phyloP scores from a whole-genome alignment of 192 early-diverging fungal genomes.

The Rhizoclosmatium sp. region DNA sequence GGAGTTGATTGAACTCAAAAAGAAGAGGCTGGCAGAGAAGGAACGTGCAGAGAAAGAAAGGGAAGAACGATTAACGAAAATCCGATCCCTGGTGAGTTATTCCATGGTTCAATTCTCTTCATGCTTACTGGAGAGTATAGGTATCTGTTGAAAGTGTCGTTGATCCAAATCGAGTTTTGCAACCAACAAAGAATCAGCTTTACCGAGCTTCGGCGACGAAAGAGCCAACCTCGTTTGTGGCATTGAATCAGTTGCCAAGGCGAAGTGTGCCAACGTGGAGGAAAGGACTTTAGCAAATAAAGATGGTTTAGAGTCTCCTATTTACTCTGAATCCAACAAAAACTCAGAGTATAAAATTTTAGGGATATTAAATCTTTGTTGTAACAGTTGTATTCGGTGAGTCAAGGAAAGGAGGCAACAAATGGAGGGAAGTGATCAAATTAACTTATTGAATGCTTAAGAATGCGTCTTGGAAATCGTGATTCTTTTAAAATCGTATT shows the following conservation, averaged over 20 bases:
- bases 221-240: neutral
- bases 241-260: neutral
- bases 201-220: too few species aligned
- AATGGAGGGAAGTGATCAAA: too few species aligned
- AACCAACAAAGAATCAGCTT: constrained; percentile 15
- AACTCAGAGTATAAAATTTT: too few species aligned
- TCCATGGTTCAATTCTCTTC: neutral
- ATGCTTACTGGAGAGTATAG: neutral
- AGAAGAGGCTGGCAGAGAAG: neutral
- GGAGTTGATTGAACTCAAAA: constrained; percentile 6
- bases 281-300: neutral
- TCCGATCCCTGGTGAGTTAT: constrained; percentile 11
- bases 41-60: constrained; percentile 13
- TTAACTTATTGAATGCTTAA: too few species aligned
- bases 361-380: too few species aligned
- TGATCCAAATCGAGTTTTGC: constrained; percentile 25
- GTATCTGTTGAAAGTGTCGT: neutral
- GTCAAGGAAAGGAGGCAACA: too few species aligned
- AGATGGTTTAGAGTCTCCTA: neutral
- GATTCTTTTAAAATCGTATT: too few species aligned
- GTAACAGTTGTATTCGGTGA: too few species aligned
- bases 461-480: too few species aligned
- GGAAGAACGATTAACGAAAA: constrained; percentile 28
- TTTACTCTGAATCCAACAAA: neutral
- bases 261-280: neutral